These are phyloP conservation scores for Botrytis fabae DNA, from an alignment of 2,329 filamentous ascomycete genomes.

Conservation along the genomic window DNA sequence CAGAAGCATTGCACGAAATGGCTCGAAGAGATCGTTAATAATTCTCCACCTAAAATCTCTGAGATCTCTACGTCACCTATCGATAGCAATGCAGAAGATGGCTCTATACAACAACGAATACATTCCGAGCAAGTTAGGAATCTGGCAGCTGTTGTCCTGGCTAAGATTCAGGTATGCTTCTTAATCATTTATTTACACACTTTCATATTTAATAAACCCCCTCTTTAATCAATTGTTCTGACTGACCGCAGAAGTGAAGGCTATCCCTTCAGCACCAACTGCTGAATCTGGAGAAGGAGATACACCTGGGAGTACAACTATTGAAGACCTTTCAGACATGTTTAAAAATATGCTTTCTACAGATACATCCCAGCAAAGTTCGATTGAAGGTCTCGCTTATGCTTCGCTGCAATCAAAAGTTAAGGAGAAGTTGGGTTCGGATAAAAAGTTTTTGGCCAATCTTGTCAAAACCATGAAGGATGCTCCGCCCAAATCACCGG, in stretches of 20 bases:
- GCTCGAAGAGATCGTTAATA: constrained; percentile 80
- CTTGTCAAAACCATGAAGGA: constrained; percentile 64
- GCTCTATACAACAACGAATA: constrained; percentile 38
- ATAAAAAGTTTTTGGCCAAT: constrained; percentile 66
- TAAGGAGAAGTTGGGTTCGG: constrained; percentile 75
- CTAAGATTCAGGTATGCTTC: constrained; percentile 64
- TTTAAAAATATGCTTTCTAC: constrained; percentile 68
- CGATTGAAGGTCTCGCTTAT: constrained; percentile 90
- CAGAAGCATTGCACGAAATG: constrained; percentile 82
- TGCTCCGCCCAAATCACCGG: constrained; percentile 63
- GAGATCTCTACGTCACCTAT: constrained; percentile 33
- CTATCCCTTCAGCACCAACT: constrained; percentile 36
- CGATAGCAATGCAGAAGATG: constrained; percentile 35
- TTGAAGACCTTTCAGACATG: constrained; percentile 64
- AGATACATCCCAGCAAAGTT: constrained; percentile 62
- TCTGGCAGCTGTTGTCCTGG: constrained; percentile 71
- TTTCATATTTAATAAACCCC: constrained; percentile 32
- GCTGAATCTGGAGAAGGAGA: constrained; percentile 43
- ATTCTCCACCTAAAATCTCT: constrained; percentile 59
- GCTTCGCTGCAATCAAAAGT: constrained; percentile 82
- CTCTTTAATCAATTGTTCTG: constrained; percentile 32
- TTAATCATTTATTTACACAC: background rate
- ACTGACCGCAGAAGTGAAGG: constrained; percentile 43
- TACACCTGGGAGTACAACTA: constrained; percentile 56
- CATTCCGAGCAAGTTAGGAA: constrained; percentile 64